Base-by-base conservation (phyloP, 2,329 filamentous ascomycete genomes). In the Aspergillus fumigatus region DNA sequence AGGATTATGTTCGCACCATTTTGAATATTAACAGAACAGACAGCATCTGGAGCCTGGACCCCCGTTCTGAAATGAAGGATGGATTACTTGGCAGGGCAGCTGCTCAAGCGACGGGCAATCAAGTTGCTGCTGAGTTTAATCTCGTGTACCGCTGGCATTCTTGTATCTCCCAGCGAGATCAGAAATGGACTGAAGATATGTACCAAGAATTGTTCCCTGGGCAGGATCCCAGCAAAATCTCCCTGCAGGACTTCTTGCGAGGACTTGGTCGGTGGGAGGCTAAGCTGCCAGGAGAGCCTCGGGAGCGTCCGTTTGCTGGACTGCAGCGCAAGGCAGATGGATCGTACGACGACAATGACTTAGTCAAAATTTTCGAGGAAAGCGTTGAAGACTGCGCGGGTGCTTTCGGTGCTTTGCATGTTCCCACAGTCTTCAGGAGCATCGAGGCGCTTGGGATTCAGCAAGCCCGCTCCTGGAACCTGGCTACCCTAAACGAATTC, bases 51-150 rank as follows among this genome's bases (percentile, higher is more conserved):
- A 85, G 81, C 7, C 73, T 88, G 4, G 84, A 88, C 58, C 86
- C 85, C 1, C 80, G 86, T 23, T 78, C 80, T n/a, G 80, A 85
- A 0, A 82, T 85, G 43, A 78, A 71, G 63, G 82, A 80, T 56
- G 71, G 77, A 2, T 59, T 75, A 9, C 65, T 75, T 52, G 70
- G 72, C 3, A 72, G 80, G 25, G 79, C 79, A 6, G 77, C 82
- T 1, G 75, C 79, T 0, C 75, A 83, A 48, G 86, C 83, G 1
- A 78, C 84, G 2, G 85, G 86, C 11, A 88, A 88, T 64, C 84
- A 88, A 62, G 84, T 88, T 48, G 85, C 82, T 45, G 85, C 84
- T 3, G 85, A 88, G 68, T 88, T 88, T 72, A 88, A 88, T 58
- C 74, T 88, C 27, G 75, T 88, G 1, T 88, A 88, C 65, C 77